Base-by-base conservation (phyloP, 352 stramenopile genomes). In the Phytophthora pinifolia region DNA sequence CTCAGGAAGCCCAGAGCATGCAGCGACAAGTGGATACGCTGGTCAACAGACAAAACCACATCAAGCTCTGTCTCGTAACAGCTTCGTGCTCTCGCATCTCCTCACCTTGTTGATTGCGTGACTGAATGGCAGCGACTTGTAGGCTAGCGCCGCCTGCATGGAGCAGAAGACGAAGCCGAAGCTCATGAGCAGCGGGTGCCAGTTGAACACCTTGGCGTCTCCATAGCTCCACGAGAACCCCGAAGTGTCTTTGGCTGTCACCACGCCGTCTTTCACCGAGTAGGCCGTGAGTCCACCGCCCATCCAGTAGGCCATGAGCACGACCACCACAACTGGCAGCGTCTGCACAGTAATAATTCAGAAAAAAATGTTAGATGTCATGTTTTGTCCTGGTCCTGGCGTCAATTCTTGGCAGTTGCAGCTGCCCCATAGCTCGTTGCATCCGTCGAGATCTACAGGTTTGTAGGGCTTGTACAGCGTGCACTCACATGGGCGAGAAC, bases 131-230 rank as follows among this genome's bases (percentile, higher is more conserved):
- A 89, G 42, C 9, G 77, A 83, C 25, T 81, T 74, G 70, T 92
- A 92, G 37, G 54, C 76, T 15, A 92, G 59, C 27, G 77, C 77
- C 6, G 82, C 76, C 44, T 90, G 70, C 9, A 72, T 76, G 7
- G 75, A 88, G 72, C 79, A 93, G 31, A 94, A 83, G 41, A 94
- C 62, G 31, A 96, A 84, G 30, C 84, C 86, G 38, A 93, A 70
- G 37, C 73, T 85, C 86, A 94, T 94, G 70, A 96, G 71, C 44
- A 92, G 45, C 42, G 86, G 86, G 62, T 96, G 86, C 84, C 86
- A 96, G 48, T 92, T 92, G 65, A 96, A 96, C 41, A 96, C 82
- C 22, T 58, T 67, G 10, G 51, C 68, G 50, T 92, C 80, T 18
- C 70, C 74, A 25, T 72, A 55, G 32, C 42, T 68, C 79, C 81